Evolutionary conservation across 2,329 filamentous ascomycete genomes (phyloP), one percentile per base, ranked within the genome.

Genomic region (Diaporthe nobilis): DNA sequence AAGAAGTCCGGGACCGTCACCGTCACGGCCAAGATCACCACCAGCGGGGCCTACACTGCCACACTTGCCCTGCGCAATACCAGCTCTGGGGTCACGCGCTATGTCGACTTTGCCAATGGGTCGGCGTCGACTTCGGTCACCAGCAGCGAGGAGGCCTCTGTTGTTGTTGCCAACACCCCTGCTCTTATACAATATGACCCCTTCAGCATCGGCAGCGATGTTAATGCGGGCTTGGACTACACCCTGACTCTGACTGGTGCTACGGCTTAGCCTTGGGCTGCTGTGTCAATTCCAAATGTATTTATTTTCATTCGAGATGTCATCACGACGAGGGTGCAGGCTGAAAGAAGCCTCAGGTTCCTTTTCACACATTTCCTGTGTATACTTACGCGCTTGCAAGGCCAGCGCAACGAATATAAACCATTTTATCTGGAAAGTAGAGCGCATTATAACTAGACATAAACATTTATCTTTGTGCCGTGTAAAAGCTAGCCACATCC

Each of bases 21-120:
- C 8, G 82, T 84, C 44, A 82, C 65, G n/a, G 65, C 65, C 1
- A 70, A 80, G 67, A 80, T 87, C n/a, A 81, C 83, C 6, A 81
- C 85, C 0, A 77, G 78, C 3, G 82, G 71, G 13, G 49, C 49
- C 0, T 70, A 70, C 15, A 70, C 65, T 17, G 65, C 65, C 13
- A 70, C 65, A 0, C 47, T 70, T 55, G 65, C 65, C 0, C 49
- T 70, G 49, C 65, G 65, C 65, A 22, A 55, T 9, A 70, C 65
- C 15, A 55, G 65, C 65, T 55, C 34, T 15, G 65, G 65, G 4
- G 49, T 10, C 15, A 55, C 65, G n/a, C 65, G 65, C 3, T 70
- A 70, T 15, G 49, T 70, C 3, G 65, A 70, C 17, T 70, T 70
- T 17, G 47, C 65, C n/a, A 55, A 20, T 4, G 65, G 65, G 2